phyloP scores from a whole-genome alignment of 1,284 basidiomycete genomes.

The Peniophora sp. region DNA sequence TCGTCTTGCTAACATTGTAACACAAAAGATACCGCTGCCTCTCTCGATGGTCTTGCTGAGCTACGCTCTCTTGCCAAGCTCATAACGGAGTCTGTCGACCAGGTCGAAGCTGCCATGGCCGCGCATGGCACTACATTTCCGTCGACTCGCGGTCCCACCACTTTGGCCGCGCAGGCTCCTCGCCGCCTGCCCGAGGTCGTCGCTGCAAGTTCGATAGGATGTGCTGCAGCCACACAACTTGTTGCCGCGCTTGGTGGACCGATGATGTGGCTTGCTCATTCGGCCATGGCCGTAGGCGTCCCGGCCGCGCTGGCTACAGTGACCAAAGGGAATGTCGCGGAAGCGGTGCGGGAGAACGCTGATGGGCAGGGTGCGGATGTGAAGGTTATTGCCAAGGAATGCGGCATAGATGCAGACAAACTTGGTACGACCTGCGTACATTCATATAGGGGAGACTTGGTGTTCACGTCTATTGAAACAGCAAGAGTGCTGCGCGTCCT shows the following conservation, averaged over 20 bases:
- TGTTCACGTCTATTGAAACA: slow-evolving; percentile 7
- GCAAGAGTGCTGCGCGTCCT: slow-evolving; percentile 32
- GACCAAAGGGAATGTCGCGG: neutral
- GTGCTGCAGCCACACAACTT: slow-evolving; percentile 29
- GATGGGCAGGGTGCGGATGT: slow-evolving; percentile 22
- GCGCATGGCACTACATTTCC: neutral
- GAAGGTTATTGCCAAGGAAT: slow-evolving; percentile 24
- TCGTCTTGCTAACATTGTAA: too few relatives aligned
- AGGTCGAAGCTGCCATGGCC: neutral
- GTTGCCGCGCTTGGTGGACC: slow-evolving; percentile 26
- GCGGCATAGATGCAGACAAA: slow-evolving; percentile 21
- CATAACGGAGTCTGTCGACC: neutral
- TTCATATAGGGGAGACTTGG: neutral
- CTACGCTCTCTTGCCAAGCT: slow-evolving; percentile 3
- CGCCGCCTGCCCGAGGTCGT: slow-evolving; percentile 18
- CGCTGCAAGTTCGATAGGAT: slow-evolving; percentile 24
- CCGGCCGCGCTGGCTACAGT: neutral
- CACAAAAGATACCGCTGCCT: too few relatives aligned
- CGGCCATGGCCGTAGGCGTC: slow-evolving; percentile 22
- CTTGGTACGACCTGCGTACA: slow-evolving; percentile 18
- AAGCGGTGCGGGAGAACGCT: neutral
- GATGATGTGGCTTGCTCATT: slow-evolving; percentile 17
- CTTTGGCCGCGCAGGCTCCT: slow-evolving; percentile 20
- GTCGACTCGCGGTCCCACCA: neutral
- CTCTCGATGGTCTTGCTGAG: slow-evolving; percentile 1